Conservation (phyloP, 2,329 filamentous ascomycete species). For the Colletotrichum sp. region DNA sequence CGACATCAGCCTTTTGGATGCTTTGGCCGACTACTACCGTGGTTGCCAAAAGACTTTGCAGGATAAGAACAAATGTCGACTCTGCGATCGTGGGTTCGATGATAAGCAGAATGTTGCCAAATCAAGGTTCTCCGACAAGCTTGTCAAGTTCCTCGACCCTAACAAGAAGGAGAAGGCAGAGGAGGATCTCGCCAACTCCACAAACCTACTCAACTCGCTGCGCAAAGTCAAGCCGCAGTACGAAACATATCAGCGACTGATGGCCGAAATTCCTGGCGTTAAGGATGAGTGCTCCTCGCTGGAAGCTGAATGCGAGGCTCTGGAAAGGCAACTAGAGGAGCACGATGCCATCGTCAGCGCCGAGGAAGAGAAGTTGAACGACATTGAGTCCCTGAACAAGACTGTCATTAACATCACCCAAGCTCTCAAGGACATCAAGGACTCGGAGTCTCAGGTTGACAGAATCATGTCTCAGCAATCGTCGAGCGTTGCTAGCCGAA, state of each 20-base stretch:
- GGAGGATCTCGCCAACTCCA: conserved; percentile 59
- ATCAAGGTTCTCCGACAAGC: conserved; percentile 68
- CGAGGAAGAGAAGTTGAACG: conserved; percentile 69
- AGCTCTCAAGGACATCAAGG: conserved; percentile 73
- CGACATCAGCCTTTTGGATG: conserved; percentile 72
- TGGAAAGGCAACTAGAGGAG: conserved; percentile 68
- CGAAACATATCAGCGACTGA: conserved; percentile 76
- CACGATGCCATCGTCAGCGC: conserved; percentile 71
- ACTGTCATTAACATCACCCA: conserved; percentile 79
- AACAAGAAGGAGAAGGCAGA: conserved; percentile 68
- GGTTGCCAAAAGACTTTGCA: conserved; percentile 71
- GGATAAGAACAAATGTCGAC: conserved; percentile 73
- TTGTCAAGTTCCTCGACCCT: conserved; percentile 68
- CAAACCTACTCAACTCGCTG: conserved; percentile 60
- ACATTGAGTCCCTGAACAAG: conserved; percentile 77
- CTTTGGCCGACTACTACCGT: conserved; percentile 73
- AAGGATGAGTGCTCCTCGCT: conserved; percentile 67
- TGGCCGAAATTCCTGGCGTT: conserved; percentile 72
- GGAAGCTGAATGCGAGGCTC: conserved; percentile 64
- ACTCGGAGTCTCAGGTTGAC: conserved; percentile 75
- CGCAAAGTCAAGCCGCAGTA: conserved; percentile 70
- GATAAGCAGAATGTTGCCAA: conserved; percentile 61
- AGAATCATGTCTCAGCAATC: conserved; percentile 79
- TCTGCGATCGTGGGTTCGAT: conserved; percentile 76
- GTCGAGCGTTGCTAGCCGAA: conserved; percentile 68